These are phyloP conservation scores for Rheum nobile DNA, from an alignment of 148 eudicot genomes.

Conservation along the genomic window DNA sequence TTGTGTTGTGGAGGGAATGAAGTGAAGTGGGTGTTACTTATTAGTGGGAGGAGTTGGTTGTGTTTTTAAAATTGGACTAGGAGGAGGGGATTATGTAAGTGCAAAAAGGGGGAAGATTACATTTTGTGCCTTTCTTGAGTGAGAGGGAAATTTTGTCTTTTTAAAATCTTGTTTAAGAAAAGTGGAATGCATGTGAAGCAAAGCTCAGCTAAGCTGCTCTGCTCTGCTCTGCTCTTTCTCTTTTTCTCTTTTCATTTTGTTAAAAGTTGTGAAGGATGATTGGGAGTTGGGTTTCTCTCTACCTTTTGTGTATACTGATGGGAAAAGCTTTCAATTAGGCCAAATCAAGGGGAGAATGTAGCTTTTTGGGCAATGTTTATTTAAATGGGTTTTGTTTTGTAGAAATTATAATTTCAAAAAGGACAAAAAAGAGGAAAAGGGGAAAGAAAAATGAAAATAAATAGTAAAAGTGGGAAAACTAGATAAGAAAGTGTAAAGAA, in stretches of 20 bases:
- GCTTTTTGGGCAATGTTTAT: slow-evolving; percentile 5
- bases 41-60: too few relatives aligned
- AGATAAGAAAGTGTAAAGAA: slow-evolving; percentile 1
- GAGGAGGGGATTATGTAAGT: slow-evolving; percentile 14
- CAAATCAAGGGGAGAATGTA: not conserved
- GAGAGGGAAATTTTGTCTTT: slow-evolving; percentile 1
- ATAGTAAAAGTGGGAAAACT: slow-evolving; percentile 11
- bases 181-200: slow-evolving; percentile 83
- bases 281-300: slow-evolving; percentile 14
- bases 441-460: not conserved
- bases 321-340: not conserved
- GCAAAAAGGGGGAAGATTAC: slow-evolving; percentile 12
- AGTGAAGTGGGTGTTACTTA: slow-evolving; percentile 21
- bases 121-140: slow-evolving; percentile 70
- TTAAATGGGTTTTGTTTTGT: not conserved
- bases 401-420: not conserved
- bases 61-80: slow-evolving; percentile 18
- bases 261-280: slow-evolving; percentile 15
- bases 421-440: slow-evolving; percentile 2
- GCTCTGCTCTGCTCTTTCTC: slow-evolving; percentile 11
- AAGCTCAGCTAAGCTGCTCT: slow-evolving; percentile 24
- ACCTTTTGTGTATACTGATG: not conserved
- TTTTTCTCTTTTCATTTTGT: slow-evolving; percentile 11
- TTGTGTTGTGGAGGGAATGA: slow-evolving; percentile 13
- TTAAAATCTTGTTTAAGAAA: slow-evolving; percentile 20